Percentiles rank a stretch among this genome's conserved stretches.
These are phyloP conservation scores for Monascus ruber DNA, from an alignment of 2,329 filamentous ascomycete species.

Conservation along the genomic window DNA sequence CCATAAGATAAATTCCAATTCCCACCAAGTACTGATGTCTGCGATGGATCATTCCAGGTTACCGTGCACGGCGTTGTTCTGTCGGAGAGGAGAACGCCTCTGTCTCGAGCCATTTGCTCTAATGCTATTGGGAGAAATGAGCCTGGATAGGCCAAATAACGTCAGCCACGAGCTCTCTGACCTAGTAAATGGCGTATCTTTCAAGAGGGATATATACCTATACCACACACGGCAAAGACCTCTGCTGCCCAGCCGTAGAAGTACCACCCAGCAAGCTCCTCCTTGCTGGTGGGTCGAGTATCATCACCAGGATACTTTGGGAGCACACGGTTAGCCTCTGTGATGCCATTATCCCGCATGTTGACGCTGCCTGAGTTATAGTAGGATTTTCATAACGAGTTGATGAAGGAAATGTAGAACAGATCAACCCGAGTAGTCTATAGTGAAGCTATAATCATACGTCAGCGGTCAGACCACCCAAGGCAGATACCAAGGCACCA, in stretches of 20 bases:
- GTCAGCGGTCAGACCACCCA: neutral
- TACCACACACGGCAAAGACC: slow-evolving; percentile 86
- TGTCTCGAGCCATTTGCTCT: slow-evolving; percentile 84
- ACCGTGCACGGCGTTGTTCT: slow-evolving; percentile 61
- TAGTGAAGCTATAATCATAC: too few species aligned
- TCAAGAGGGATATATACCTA: slow-evolving; percentile 38
- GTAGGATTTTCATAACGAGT: slow-evolving; percentile 4
- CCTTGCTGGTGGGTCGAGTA: slow-evolving; percentile 71
- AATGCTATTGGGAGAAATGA: slow-evolving; percentile 94
- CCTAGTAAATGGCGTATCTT: neutral
- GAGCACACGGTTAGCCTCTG: slow-evolving; percentile 15
- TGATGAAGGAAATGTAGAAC: slow-evolving; percentile 1
- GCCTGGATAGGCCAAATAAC: slow-evolving; percentile 38
- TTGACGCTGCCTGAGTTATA: slow-evolving; percentile 25
- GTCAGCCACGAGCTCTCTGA: neutral
- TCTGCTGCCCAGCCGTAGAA: slow-evolving; percentile 93
- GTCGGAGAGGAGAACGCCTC: slow-evolving; percentile 75
- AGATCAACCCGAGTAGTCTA: neutral
- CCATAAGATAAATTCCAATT: slow-evolving; percentile 8
- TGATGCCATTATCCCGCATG: slow-evolving; percentile 18
- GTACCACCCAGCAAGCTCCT: slow-evolving; percentile 90
- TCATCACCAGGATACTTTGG: slow-evolving; percentile 72
- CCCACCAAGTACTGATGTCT: slow-evolving; percentile 4
- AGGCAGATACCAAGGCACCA: neutral
- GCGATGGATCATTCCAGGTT: slow-evolving; percentile 41